These are phyloP conservation scores for Triglochin maritima DNA, from an alignment of 106 monocot species.

Conservation along the genomic window DNA sequence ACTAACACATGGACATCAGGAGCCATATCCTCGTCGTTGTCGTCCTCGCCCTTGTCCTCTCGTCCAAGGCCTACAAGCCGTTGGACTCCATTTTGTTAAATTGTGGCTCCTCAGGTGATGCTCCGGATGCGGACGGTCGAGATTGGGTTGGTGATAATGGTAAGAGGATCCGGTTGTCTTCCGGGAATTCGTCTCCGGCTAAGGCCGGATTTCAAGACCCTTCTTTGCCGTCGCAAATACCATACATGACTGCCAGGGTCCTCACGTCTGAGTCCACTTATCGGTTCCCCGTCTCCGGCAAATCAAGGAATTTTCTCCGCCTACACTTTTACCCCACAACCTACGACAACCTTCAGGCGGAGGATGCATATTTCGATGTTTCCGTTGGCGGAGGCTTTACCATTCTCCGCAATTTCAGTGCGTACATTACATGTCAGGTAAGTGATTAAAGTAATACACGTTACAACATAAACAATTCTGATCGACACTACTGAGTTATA, in stretches of 20 bases:
- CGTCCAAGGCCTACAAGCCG: neutral
- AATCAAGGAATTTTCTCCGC: slow-evolving; percentile 55
- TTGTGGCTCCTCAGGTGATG: slow-evolving; percentile 36
- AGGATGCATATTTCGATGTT: slow-evolving; percentile 51
- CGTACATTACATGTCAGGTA: slow-evolving; percentile 42
- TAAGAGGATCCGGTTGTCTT: slow-evolving; percentile 8
- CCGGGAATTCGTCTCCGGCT: slow-evolving; percentile 26
- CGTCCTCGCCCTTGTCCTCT: neutral
- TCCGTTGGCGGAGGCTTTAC: slow-evolving; percentile 45
- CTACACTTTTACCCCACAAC: slow-evolving; percentile 77
- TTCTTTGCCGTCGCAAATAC: slow-evolving; percentile 60
- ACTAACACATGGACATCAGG: neutral
- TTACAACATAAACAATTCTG: too few species aligned
- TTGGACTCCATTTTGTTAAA: slow-evolving; percentile 35
- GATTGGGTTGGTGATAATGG: slow-evolving; percentile 21
- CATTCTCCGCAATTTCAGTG: slow-evolving; percentile 74
- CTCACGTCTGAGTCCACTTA: slow-evolving; percentile 49
- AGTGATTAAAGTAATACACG: neutral
- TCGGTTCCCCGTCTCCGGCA: slow-evolving; percentile 33
- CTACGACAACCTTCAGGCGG: slow-evolving; percentile 40
- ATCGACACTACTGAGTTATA: too few species aligned
- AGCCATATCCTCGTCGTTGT: neutral
- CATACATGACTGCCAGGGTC: slow-evolving; percentile 73
- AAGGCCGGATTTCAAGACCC: slow-evolving; percentile 62
- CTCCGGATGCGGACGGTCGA: slow-evolving; percentile 34